Percentiles rank a stretch among this genome's conserved stretches.
Evolutionary conservation across 495 filamentous ascomycete species (phyloP).

Genomic region (Polyplosphaeria fusca): DNA sequence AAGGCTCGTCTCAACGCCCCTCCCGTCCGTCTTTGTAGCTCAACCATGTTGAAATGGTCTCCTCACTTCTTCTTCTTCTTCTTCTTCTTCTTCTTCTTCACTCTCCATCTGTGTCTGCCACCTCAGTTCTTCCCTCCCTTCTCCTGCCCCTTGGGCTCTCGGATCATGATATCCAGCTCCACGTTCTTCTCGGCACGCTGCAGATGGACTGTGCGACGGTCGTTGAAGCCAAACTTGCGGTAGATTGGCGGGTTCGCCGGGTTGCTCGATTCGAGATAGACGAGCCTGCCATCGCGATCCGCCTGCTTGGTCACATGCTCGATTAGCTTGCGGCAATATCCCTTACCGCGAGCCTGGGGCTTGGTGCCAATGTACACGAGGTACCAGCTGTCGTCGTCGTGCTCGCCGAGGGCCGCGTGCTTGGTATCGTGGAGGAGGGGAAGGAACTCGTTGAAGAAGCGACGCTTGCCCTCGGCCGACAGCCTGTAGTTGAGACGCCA

Average conservation of each 20-base stretch:
- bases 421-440: constrained; percentile 74
- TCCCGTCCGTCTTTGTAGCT: too few species aligned
- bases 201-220: constrained; percentile 57
- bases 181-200: constrained; percentile 58
- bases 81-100: constrained; percentile 7
- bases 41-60: constrained; percentile 29
- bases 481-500: constrained; percentile 71
- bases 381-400: constrained; percentile 64
- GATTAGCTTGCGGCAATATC: constrained; percentile 66
- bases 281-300: constrained; percentile 58
- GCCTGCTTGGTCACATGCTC: constrained; percentile 63
- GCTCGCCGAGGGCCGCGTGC: constrained; percentile 57
- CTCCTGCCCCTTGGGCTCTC: constrained; percentile 50
- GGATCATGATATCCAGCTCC: constrained; percentile 71
- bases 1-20: too few species aligned
- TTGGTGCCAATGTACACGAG: constrained; percentile 76
- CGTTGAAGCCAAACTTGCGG: constrained; percentile 64
- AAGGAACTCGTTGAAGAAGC: constrained; percentile 74
- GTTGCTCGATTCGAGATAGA: constrained; percentile 76
- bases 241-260: constrained; percentile 65
- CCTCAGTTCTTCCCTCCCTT: constrained; percentile 3
- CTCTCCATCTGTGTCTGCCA: background rate
- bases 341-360: constrained; percentile 60
- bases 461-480: constrained; percentile 62
- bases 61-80: constrained; percentile 3